Base-by-base conservation (phyloP, 2,329 filamentous ascomycete species). In the Diatrype stigma region DNA sequence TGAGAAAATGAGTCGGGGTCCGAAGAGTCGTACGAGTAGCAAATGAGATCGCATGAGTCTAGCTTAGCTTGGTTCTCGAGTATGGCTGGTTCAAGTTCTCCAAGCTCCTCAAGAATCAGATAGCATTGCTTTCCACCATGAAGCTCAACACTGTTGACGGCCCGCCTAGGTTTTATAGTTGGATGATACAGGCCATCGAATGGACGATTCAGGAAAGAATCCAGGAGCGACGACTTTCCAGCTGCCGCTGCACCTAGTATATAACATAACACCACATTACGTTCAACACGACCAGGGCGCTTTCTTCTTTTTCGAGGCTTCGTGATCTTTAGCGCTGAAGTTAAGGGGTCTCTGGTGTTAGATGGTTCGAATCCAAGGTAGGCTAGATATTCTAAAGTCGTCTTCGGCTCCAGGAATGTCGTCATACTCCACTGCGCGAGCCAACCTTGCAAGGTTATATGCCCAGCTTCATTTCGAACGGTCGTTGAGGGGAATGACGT, bases 391-490 rank as follows among this genome's bases (percentile, higher is more conserved):
- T 95, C 92, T 3, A 99, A 79, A 0, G 94, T 97, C 0, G 90
- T 96, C 66, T 94, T 95, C 12, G 94, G 93, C 51, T 95, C 92
- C 53, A 95, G 84, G 63, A 97, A 99, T 0, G 94, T 99, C 0
- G 94, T 99, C 94, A 99, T 99, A 67, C 92, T 96, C 94, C 94
- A 99, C 63, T 99, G 94, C 3, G 94, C 94, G 35, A 99, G 81
- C 94, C 94, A 99, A 2, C 94, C 94, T 69, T 99, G 94, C 3
- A 99, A 77, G 1, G 94, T 99, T 55, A 99, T 92, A 67, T 97
- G 84, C 0, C 94, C 94, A 8, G 90, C 90, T 70, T 99, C 94
- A 65, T 96, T 97, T 40, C 90, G 86, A 17, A 97, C 93, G 0
- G 94, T 96, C 22, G 90, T 96, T 1, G 89, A 91, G 2, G 94